phyloP scores from a whole-genome alignment of 495 filamentous ascomycete species.

The Thozetella sp. region DNA sequence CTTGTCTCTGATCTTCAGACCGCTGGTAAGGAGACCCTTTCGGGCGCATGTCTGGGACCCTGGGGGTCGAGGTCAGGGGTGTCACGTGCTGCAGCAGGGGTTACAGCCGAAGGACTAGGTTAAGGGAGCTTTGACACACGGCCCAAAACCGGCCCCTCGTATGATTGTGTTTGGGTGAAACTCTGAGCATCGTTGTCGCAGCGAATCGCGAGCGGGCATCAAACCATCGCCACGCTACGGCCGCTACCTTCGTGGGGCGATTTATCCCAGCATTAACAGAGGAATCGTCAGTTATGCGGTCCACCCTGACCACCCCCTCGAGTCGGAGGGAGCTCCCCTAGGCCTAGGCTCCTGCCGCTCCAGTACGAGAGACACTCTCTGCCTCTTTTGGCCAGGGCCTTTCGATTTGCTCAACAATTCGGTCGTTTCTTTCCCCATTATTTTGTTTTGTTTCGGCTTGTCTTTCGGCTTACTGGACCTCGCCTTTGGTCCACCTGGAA shows the following conservation, averaged over 20 bases:
- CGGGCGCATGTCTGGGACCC: background rate
- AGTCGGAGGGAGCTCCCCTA: background rate
- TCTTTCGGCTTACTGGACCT: background rate
- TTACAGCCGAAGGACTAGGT: background rate
- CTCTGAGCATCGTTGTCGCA: background rate
- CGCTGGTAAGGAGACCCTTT: background rate
- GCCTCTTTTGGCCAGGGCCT: too few relatives aligned
- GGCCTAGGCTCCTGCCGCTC: background rate
- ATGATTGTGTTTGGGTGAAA: slow-evolving; percentile 2
- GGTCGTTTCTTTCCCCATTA: background rate
- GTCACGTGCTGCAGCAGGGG: slow-evolving; percentile 18
- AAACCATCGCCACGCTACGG: background rate
- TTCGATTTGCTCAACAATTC: too few relatives aligned
- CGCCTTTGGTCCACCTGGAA: too few relatives aligned
- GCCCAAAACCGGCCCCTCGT: background rate
- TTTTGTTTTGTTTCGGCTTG: background rate
- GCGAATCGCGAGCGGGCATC: background rate
- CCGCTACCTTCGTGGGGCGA: background rate
- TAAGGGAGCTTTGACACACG: background rate
- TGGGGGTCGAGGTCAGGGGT: slow-evolving; percentile 20
- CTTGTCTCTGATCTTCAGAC: background rate
- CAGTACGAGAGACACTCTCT: too few relatives aligned
- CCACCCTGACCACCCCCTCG: background rate
- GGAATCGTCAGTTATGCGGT: slow-evolving; percentile 1
- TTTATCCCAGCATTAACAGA: background rate